Evolutionary conservation across 345 rosid genomes (phyloP).

Genomic region (Sonneratia alba): DNA sequence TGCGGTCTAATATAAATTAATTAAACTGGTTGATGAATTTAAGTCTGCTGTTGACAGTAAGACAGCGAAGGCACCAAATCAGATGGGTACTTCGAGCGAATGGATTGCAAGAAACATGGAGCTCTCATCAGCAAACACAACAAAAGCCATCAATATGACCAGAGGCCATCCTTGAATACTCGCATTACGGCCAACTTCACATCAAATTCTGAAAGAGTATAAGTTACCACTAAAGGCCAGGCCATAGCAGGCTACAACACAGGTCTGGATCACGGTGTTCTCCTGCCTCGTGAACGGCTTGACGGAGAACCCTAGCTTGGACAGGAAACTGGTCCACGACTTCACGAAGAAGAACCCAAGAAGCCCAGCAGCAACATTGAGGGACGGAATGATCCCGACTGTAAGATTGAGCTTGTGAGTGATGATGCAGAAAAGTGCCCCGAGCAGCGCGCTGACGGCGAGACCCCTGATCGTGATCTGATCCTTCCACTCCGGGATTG

Average conservation of each 20-base stretch:
- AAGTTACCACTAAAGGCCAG: slow-evolving; percentile 70
- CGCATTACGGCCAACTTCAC: background rate
- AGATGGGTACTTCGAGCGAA: background rate
- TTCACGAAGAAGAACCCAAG: slow-evolving; percentile 92
- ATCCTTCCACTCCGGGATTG: slow-evolving; percentile 76
- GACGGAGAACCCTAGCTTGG: slow-evolving; percentile 47
- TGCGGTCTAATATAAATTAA: background rate
- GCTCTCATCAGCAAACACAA: no score
- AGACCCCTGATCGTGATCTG: slow-evolving; percentile 84
- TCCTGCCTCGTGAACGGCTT: slow-evolving; percentile 82
- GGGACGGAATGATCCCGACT: slow-evolving; percentile 79
- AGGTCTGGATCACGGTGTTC: slow-evolving; percentile 88
- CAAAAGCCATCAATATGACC: background rate
- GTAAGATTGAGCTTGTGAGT: slow-evolving; percentile 87
- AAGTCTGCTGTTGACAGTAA: background rate
- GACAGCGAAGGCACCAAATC: background rate
- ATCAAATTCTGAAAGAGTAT: background rate
- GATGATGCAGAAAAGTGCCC: slow-evolving; percentile 71
- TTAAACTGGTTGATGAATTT: background rate
- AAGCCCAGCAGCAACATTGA: slow-evolving; percentile 84
- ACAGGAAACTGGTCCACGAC: slow-evolving; percentile 70
- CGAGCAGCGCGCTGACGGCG: slow-evolving; percentile 58
- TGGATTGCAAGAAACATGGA: background rate
- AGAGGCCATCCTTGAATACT: background rate
- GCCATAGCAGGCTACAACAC: slow-evolving; percentile 92